phyloP scores from a whole-genome alignment of 2,329 filamentous ascomycete species.

The Ascochyta fabae region DNA sequence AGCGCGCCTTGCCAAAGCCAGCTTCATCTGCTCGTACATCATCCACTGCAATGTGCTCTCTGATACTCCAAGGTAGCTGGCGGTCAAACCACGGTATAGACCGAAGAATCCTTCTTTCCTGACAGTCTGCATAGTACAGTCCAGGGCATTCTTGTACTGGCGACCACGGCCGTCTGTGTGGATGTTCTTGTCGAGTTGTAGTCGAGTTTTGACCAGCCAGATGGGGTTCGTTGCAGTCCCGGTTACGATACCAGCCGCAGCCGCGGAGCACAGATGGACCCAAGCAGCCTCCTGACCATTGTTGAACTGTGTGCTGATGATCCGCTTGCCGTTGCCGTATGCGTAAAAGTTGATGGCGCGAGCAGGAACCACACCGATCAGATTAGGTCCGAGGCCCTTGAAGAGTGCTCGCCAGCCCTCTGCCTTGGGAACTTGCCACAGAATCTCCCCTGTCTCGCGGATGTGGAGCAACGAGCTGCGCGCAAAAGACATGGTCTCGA shows the following conservation, averaged over 20 bases:
- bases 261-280: slow-evolving; percentile 80
- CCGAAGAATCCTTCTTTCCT: slow-evolving; percentile 80
- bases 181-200: slow-evolving; percentile 89
- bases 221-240: slow-evolving; percentile 94
- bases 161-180: slow-evolving; percentile 66
- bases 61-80: slow-evolving; percentile 87
- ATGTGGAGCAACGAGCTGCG: slow-evolving; percentile 76
- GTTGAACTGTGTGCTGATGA: slow-evolving; percentile 79
- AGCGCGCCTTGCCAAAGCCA: slow-evolving; percentile 70
- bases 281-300: slow-evolving; percentile 71
- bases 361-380: slow-evolving; percentile 87
- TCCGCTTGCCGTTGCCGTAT: slow-evolving; percentile 88
- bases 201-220: slow-evolving; percentile 91
- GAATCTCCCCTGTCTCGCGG: slow-evolving; percentile 83
- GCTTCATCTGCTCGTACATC: slow-evolving; percentile 91
- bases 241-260: slow-evolving; percentile 80
- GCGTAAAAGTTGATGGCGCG: slow-evolving; percentile 92
- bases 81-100: slow-evolving; percentile 88
- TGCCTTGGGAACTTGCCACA: slow-evolving; percentile 76
- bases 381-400: slow-evolving; percentile 89
- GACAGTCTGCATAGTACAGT: slow-evolving; percentile 84
- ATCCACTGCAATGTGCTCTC: slow-evolving; percentile 95
- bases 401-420: slow-evolving; percentile 90
- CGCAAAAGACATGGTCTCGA: slow-evolving; percentile 66
- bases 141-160: slow-evolving; percentile 84